Evolutionary conservation across 2,329 filamentous ascomycete genomes (phyloP).

Genomic region (Alternaria sp.): DNA sequence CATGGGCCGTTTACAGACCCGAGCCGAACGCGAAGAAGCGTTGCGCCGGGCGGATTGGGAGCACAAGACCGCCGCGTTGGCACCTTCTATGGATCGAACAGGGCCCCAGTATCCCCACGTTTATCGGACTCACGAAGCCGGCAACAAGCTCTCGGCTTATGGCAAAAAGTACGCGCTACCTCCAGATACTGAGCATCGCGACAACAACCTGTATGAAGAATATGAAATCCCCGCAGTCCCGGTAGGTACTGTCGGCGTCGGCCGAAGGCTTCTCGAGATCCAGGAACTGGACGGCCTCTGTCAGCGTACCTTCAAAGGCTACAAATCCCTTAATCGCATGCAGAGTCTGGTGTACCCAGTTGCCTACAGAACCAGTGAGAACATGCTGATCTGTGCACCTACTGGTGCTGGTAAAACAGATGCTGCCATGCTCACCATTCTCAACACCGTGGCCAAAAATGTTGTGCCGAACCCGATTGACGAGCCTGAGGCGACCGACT

Average conservation of each 20-base stretch:
- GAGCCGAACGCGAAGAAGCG: constrained; percentile 77
- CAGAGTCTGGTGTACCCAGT: constrained; percentile 96
- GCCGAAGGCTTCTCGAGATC: constrained; percentile 79
- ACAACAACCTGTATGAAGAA: constrained; percentile 85
- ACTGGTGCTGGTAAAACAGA: constrained; percentile 99
- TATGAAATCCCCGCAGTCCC: constrained; percentile 83
- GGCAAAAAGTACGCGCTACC: constrained; percentile 87
- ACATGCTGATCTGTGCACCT: constrained; percentile 97
- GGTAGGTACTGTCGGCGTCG: constrained; percentile 74
- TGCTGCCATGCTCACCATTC: constrained; percentile 93
- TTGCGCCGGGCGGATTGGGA: constrained; percentile 77
- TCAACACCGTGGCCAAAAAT: constrained; percentile 90
- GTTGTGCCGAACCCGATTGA: constrained; percentile 80
- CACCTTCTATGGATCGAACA: constrained; percentile 71
- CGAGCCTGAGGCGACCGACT: constrained; percentile 74
- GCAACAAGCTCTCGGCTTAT: constrained; percentile 80
- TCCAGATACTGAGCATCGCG: constrained; percentile 71
- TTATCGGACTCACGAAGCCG: constrained; percentile 81
- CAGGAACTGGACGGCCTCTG: constrained; percentile 87
- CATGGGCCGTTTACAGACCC: constrained; percentile 70
- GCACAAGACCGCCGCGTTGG: constrained; percentile 79
- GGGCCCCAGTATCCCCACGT: constrained; percentile 90
- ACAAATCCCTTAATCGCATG: constrained; percentile 95
- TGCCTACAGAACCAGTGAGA: constrained; percentile 93
- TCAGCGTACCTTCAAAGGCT: constrained; percentile 88